Evolutionary conservation across 306 rosid species (phyloP), one percentile per base, ranked within the genome.

Genomic region (Ceratonia siliqua): DNA sequence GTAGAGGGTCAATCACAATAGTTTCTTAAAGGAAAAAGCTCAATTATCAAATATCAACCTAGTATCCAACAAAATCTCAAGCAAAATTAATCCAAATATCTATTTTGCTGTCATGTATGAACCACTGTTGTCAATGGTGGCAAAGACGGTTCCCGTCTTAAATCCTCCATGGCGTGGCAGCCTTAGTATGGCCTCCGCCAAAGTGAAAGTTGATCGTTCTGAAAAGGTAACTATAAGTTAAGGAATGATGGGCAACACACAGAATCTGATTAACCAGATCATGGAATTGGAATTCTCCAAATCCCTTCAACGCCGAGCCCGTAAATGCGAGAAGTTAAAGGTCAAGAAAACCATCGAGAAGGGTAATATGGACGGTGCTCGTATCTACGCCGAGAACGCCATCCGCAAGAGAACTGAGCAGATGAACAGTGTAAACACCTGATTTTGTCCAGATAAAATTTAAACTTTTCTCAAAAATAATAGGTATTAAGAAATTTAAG

Each of bases 311-410:
- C 91, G 94, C 36, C 94, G 85, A 63, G 5, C 89, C 30, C 77
- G 86, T 2, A 89, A 89, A 63, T 89, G 94, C 83, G 94, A 87
- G 85, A 89, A 87, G 82, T 68, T 89, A 3, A 89, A 89, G 81
- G 80, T 89, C 85, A 89, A 89, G 87, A 89, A 89, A 27, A 91
- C 94, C 11, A 87, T 89, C 84, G 94, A 87, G 84, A 89, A 89
- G 21, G 94, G 91, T 3, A 89, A 89, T 85, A 79, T 87, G 42
- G 94, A 87, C 62, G 94, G 94, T 0, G 94, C 91, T 11, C 71
- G 94, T 59, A 85, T 89, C 82, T 89, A 89, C 68, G 94, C 94
- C 38, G 94, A 89, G 89, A 89, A 89, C 79, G 85, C 91, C 22
- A 89, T 89, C 84, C 88, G 91, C 2, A 89, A 89, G 70, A 80